These are phyloP conservation scores for Exophiala spinifera DNA, from an alignment of 2,329 filamentous ascomycete species.

Conservation along the genomic window DNA sequence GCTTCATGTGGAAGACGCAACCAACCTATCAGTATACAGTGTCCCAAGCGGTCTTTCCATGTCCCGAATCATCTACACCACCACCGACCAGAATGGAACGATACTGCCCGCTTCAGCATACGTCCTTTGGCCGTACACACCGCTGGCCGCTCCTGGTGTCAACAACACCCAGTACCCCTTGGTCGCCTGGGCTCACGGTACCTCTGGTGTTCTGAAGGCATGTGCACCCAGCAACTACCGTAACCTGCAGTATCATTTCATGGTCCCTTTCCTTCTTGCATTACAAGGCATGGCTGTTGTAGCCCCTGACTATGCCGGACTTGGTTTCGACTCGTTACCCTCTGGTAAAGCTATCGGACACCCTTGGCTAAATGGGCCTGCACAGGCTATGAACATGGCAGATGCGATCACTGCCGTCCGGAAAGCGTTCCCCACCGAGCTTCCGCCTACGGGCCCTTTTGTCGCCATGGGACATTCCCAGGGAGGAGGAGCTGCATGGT, in stretches of 20 bases:
- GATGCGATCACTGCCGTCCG: constrained; percentile 45
- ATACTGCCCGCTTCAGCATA: constrained; percentile 49
- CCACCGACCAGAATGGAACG: constrained; percentile 45
- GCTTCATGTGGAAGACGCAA: constrained; percentile 42
- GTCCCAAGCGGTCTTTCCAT: constrained; percentile 44
- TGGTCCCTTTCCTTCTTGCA: constrained; percentile 41
- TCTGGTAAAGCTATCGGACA: constrained; percentile 39
- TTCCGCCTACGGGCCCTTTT: constrained; percentile 33
- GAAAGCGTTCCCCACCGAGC: constrained; percentile 36
- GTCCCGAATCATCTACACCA: constrained; percentile 51
- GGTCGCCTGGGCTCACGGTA: constrained; percentile 48
- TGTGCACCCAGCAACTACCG: constrained; percentile 43
- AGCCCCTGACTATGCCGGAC: constrained; percentile 46
- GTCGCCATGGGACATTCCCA: constrained; percentile 49
- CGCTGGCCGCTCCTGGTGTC: constrained; percentile 20
- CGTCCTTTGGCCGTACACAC: constrained; percentile 49
- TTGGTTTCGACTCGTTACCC: constrained; percentile 39
- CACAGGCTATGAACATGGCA: constrained; percentile 44
- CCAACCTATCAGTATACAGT: constrained; percentile 40
- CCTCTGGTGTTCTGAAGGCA: constrained; percentile 41
- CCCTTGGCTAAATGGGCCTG: constrained; percentile 40
- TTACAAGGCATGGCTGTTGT: constrained; percentile 46
- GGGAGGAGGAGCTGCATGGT: constrained; percentile 48
- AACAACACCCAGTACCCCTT: constrained; percentile 29
- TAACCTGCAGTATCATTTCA: constrained; percentile 42